phyloP scores from a whole-genome alignment of 805 yeast species.

The Yamadazyma paraphyllophila region DNA sequence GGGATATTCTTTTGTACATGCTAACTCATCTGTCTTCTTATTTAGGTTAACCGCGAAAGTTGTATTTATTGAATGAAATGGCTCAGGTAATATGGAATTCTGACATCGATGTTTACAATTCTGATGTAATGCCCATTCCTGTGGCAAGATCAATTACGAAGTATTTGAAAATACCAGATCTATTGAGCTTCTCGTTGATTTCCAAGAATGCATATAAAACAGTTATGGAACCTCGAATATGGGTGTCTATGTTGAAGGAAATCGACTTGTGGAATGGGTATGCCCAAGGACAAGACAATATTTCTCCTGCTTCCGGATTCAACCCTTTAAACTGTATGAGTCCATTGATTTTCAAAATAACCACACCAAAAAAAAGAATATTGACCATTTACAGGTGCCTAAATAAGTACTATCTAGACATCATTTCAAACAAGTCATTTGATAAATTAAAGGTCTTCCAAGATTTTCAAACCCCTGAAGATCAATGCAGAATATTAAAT shows the following conservation, averaged over 20 bases:
- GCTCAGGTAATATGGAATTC: constrained; percentile 47
- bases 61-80: constrained; percentile 21
- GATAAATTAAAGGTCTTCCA: constrained; percentile 46
- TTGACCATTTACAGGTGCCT: constrained; percentile 38
- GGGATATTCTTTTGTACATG: constrained; percentile 1
- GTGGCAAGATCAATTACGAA: constrained; percentile 35
- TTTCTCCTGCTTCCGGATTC: not conserved
- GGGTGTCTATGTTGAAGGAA: constrained; percentile 34
- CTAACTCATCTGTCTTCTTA: constrained; percentile 5
- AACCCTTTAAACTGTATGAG: constrained; percentile 38
- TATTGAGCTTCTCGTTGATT: constrained; percentile 36
- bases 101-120: constrained; percentile 44
- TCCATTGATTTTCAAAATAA: constrained; percentile 21
- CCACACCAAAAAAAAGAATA: constrained; percentile 38
- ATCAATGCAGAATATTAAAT: constrained; percentile 46
- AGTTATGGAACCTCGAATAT: constrained; percentile 37
- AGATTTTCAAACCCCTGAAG: constrained; percentile 47
- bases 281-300: constrained; percentile 15
- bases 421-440: constrained; percentile 39
- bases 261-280: constrained; percentile 36
- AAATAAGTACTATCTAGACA: constrained; percentile 45
- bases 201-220: constrained; percentile 38
- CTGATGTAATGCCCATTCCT: constrained; percentile 35
- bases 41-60: constrained; percentile 1
- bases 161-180: constrained; percentile 37